Evolutionary conservation across 202 grass and related monocot genomes (phyloP), one percentile per base, ranked within the genome.

Genomic region (Setaria italica): DNA sequence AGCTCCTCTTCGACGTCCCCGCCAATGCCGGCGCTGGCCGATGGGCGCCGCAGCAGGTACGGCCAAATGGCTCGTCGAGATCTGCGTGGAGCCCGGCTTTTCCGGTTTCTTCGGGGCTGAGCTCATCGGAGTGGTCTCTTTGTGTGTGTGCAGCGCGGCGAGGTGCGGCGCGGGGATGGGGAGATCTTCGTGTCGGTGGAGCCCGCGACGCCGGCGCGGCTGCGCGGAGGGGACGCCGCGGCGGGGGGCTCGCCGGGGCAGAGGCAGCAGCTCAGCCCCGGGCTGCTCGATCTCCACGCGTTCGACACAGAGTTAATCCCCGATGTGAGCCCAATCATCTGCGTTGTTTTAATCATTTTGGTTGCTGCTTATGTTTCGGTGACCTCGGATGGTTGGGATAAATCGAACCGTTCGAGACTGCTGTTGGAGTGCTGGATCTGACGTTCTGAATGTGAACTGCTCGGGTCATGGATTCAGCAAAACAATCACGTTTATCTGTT

Each of bases 271-370:
- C 84, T 94, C 80, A 99, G 97, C 51, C 97, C 97, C 4, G 97
- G 97, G 5, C 82, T 99, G 77, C 90, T 99, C 82, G 97, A 99
- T 87, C 90, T 99, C 71, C 97, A 99, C 29, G 91, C 94, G 11
- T 90, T 94, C 37, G 94, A 99, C 74, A 99, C 94, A 10, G 97
- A 99, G 87, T 90, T 99, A 45, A 93, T 99, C 54, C 89, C 92
- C 9, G 94, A 99, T 67, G 97, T 99, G 90, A 97, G 82, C 56
- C 5, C 56, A 68, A 12, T 35, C 4, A 43, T 81, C 49, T 49
- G 34, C 45, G n/a, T 20, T 12, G n/a, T 58, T 74, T 54, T 11
- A 0, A 1, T 69, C 17, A 1, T 15, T 15, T 39, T 82, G 11
- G 3, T 86, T 88, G n/a, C 14, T 29, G 53, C 62, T 50, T 65